phyloP scores from a whole-genome alignment of 169 alveolate species.

The Plasmodium blacklocki region DNA sequence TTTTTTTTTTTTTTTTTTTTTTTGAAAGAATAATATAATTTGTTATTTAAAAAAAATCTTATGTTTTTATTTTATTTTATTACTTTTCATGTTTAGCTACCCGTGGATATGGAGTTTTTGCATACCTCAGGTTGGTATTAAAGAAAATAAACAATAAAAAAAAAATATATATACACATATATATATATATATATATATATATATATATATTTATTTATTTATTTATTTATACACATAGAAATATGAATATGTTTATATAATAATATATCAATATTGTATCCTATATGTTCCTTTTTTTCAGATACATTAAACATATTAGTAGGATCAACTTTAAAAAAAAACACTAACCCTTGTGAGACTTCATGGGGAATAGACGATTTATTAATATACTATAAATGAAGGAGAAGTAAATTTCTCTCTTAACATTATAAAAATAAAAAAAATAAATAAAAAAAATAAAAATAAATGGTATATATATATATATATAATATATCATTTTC shows the following conservation, averaged over 20 bases:
- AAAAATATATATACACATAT: not conserved
- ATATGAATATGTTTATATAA: too few relatives aligned
- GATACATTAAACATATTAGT: conserved; percentile 74
- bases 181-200: not conserved
- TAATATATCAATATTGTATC: too few relatives aligned
- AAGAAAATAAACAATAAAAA: not conserved
- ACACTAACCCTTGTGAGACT: conserved; percentile 83
- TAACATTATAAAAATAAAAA: not conserved
- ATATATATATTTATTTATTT: too few relatives aligned
- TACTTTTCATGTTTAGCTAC: not conserved
- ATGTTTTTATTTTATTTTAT: not conserved
- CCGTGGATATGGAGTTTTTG: conserved; percentile 38
- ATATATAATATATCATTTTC: not conserved
- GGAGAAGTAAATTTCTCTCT: not conserved
- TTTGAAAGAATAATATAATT: too few relatives aligned
- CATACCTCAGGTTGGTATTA: conserved; percentile 46
- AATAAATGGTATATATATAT: not conserved
- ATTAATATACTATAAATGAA: conserved; percentile 77
- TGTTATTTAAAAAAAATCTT: too few relatives aligned
- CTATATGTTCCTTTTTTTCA: not conserved
- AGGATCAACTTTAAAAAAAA: conserved; percentile 76
- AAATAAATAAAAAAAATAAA: not conserved
- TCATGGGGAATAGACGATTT: conserved; percentile 90
- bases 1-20: too few relatives aligned
- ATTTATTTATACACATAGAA: too few relatives aligned